Percentiles rank a stretch among this genome's conserved stretches.
Conservation (phyloP, 169 alveolate species). For the Plasmodium fragile region DNA sequence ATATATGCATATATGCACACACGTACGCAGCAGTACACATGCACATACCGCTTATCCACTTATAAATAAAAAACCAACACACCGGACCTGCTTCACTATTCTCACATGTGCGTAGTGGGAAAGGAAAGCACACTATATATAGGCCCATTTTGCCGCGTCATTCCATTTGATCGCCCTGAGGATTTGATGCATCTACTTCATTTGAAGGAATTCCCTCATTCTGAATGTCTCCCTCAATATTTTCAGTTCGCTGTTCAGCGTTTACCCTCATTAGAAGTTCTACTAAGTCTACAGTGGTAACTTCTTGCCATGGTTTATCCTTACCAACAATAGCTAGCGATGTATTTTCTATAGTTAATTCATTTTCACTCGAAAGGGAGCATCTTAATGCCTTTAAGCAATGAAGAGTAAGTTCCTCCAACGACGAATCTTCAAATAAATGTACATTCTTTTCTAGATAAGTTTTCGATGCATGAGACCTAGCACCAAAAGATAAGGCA, state of each 20-base stretch:
- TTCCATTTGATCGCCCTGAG: background rate
- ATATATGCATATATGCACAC: background rate
- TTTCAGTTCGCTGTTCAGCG: conserved; percentile 14
- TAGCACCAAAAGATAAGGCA: conserved; percentile 97
- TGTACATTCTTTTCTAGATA: conserved; percentile 95
- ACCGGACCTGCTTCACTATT: background rate
- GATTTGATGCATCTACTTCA: conserved; percentile 2
- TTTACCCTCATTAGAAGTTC: conserved; percentile 38
- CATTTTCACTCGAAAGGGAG: conserved; percentile 93
- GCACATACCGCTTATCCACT: background rate
- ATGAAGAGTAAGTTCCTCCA: conserved; percentile 89
- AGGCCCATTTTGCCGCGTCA: background rate
- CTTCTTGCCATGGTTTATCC: conserved; percentile 81
- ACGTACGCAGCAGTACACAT: background rate
- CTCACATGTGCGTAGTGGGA: background rate
- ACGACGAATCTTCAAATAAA: conserved; percentile 85
- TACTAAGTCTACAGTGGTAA: conserved; percentile 17
- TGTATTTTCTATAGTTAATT: conserved; percentile 90
- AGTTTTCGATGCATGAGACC: conserved; percentile 98
- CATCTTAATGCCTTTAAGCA: conserved; percentile 93
- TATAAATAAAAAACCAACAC: conserved; percentile 3
- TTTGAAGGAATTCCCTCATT: conserved; percentile 9
- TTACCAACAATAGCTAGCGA: conserved; percentile 90
- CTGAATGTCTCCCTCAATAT: background rate
- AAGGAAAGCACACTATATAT: background rate